A percentile compares a stretch with the other conserved stretches of the same genome.
These are phyloP conservation scores for Leishmania gerbilli DNA, from an alignment of 208 protist genomes.

Conservation along the genomic window DNA sequence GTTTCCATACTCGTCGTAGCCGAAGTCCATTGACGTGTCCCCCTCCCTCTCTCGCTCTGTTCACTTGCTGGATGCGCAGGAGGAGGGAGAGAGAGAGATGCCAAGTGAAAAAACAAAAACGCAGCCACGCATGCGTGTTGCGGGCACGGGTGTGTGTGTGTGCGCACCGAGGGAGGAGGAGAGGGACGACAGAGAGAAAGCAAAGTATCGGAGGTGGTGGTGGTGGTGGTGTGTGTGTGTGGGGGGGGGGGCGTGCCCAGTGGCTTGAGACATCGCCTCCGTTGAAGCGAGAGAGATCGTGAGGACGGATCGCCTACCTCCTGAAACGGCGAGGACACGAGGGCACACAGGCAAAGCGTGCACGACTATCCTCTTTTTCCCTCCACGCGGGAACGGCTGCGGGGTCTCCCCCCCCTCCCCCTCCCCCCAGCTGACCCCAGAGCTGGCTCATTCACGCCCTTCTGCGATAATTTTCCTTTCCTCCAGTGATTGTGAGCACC, in stretches of 20 bases:
- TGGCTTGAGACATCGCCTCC: not conserved
- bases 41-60: not conserved
- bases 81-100: not conserved
- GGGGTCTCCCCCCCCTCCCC: not conserved
- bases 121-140: not conserved
- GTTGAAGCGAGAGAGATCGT: not conserved
- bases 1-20: constrained; percentile 76
- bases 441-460: not conserved
- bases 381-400: not conserved
- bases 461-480: not conserved
- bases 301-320: not conserved
- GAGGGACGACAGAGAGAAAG: not conserved
- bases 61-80: not conserved
- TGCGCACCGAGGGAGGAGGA: not conserved
- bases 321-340: not conserved
- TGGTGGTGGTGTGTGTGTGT: not conserved
- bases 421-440: not conserved
- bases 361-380: not conserved
- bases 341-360: not conserved
- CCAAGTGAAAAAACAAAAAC: not conserved
- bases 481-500: not conserved
- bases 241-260: not conserved
- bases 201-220: not conserved
- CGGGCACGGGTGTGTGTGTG: not conserved
- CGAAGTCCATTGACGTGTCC: constrained; percentile 59